A percentile compares a stretch with the other conserved stretches of the same genome.
Conservation (phyloP, 1,139 yeast genomes). For the Candida frijolesensis region DNA sequence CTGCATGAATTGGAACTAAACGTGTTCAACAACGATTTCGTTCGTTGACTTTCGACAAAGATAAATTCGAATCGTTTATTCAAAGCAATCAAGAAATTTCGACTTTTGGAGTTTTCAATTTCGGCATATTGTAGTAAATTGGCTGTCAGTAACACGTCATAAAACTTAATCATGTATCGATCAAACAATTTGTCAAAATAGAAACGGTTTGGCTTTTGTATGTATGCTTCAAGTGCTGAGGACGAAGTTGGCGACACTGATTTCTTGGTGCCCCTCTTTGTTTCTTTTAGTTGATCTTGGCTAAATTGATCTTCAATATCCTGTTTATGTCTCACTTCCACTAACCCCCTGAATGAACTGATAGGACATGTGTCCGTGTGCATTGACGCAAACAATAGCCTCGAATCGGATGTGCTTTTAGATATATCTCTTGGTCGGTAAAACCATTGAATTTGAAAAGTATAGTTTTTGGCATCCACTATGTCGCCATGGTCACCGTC, state of each 20-base stretch:
- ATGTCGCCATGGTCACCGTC: constrained; percentile 9
- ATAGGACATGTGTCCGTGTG: constrained; percentile 86
- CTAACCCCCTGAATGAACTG: constrained; percentile 73
- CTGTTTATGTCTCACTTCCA: constrained; percentile 65
- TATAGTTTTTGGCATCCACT: constrained; percentile 49
- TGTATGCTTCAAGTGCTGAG: constrained; percentile 48
- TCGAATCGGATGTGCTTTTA: constrained; percentile 65
- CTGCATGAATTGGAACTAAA: constrained; percentile 55
- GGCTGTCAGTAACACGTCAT: constrained; percentile 58
- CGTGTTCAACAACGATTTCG: constrained; percentile 63
- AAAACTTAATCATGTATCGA: constrained; percentile 80
- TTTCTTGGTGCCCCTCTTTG: constrained; percentile 15
- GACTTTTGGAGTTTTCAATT: constrained; percentile 55
- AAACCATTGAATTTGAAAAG: constrained; percentile 85
- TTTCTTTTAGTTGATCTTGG: constrained; percentile 8
- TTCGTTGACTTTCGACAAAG: constrained; percentile 72
- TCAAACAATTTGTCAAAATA: constrained; percentile 88
- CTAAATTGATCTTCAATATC: constrained; percentile 54
- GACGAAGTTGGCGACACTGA: constrained; percentile 20
- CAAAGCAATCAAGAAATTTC: constrained; percentile 61
- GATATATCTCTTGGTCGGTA: constrained; percentile 87
- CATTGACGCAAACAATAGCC: constrained; percentile 81
- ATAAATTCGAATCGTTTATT: constrained; percentile 71
- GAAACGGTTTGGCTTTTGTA: constrained; percentile 66
- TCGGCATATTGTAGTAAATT: constrained; percentile 54